Base-by-base conservation (phyloP, 176 grass and related monocot species). In the Thinopyrum elongatum region DNA sequence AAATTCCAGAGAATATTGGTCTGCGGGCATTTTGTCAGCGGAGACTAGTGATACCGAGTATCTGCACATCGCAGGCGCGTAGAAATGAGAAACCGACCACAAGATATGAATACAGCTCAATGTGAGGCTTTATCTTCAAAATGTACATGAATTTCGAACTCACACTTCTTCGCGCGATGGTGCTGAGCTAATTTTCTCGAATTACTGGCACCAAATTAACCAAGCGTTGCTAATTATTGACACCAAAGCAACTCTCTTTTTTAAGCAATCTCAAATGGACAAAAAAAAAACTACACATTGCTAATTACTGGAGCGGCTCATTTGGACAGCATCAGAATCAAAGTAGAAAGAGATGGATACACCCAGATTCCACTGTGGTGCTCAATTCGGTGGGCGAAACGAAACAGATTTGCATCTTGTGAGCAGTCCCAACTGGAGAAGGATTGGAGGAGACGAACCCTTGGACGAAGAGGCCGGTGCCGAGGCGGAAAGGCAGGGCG, bases 41-140 rank as follows among this genome's bases (percentile, higher is more conserved):
- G 86, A 86, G 79, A 98, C 96, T 78, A 98, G 82, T 2, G 93
- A 89, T 10, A 90, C 86, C 10, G 93, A 94, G 70, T 94, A 98
- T 58, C 96, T 98, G 79, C 57, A 67, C 25, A 88, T 15, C 6
- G 38, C 10, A 58, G 33, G 23, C 53, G 60, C 25, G 11, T 8
- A 47, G 3, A 16, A 86, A 35, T 61, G n/a, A 57, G 19, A 59
- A 74, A 4, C 12, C 22, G 4, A 76, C 44, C 16, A 58, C 55
- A 22, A 58, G 19, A 58, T 1, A 58, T 58, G 2, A 22, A 22
- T 58, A 57, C 55, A 21, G 55, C 19, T 58, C 2, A 58, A 22
- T 22, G 19, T 58, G 55, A 58, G 55, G 10, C 11, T 5, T 7
- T 2, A 55, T 19, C 16, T 55, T 55, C 49, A 55, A 55, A 55